These are phyloP conservation scores for Phialophora tarda DNA, from an alignment of 2,329 filamentous ascomycete genomes.

Conservation along the genomic window DNA sequence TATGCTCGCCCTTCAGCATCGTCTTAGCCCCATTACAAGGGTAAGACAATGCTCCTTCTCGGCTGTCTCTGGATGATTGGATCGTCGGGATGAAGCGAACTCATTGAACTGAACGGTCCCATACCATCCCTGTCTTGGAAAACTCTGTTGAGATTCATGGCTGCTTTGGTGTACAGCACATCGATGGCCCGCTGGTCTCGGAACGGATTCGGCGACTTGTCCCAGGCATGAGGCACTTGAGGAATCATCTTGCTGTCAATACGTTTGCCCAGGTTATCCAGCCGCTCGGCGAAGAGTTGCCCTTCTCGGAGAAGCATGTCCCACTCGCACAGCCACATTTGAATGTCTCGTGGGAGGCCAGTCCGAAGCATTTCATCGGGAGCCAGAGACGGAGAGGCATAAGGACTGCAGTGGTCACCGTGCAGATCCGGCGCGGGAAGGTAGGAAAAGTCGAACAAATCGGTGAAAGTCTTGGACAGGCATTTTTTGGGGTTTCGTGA, in stretches of 20 bases:
- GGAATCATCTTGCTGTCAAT: constrained; percentile 55
- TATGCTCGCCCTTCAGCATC: constrained; percentile 1
- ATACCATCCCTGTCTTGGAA: constrained; percentile 42
- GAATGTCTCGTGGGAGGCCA: constrained; percentile 64
- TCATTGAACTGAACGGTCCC: constrained; percentile 35
- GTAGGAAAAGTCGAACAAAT: constrained; percentile 57
- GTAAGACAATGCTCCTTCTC: constrained; percentile 33
- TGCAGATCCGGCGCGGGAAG: constrained; percentile 53
- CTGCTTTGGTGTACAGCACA: constrained; percentile 51
- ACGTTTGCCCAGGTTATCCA: constrained; percentile 51
- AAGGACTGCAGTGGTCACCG: constrained; percentile 59
- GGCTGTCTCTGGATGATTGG: constrained; percentile 35
- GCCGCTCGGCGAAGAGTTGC: constrained; percentile 50
- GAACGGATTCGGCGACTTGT: constrained; percentile 56
- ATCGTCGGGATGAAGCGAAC: constrained; percentile 34
- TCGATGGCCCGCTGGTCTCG: constrained; percentile 51
- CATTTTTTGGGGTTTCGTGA: constrained; percentile 59
- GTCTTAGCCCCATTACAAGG: constrained; percentile 24
- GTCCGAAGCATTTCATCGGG: constrained; percentile 59
- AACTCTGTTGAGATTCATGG: constrained; percentile 51
- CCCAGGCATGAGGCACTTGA: constrained; percentile 55
- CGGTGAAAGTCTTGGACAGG: constrained; percentile 55
- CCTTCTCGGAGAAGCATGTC: constrained; percentile 70
- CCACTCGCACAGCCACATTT: constrained; percentile 68
- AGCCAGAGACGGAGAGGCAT: constrained; percentile 64